Evolutionary conservation across 768 basidiomycete genomes (phyloP), one percentile per base, ranked within the genome.

Genomic region (Trametes elegans): DNA sequence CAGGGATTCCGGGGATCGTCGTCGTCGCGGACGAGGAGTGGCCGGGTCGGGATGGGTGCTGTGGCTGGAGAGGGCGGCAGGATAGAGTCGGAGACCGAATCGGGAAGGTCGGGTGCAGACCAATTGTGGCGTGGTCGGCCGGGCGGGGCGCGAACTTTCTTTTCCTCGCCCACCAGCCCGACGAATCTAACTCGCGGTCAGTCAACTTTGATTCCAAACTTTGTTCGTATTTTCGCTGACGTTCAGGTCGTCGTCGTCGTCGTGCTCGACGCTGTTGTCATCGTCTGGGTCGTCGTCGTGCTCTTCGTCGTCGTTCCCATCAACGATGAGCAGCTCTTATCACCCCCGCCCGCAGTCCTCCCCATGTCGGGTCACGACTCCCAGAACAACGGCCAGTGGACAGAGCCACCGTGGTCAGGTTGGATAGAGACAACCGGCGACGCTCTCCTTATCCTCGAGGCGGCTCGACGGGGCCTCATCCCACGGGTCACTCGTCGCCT

Each of bases 341-440:
- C 60, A 38, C 57, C 27, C 49, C 16, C 48, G 16, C 24, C 49
- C 54, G 57, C 57, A 53, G 41, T 36, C 45, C 24, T 28, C 42
- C 36, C 49, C 57, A 59, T 59, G 57, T 59, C 57, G 41, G 52
- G 57, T 53, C 67, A 67, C 59, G 61, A 68, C 51, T 64, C 61
- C 41, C 63, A 66, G 55, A 63, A 64, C 57, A 48, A 58, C 66
- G 65, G 64, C 47, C 62, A 66, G 54, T 88, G 87, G 87, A 84
- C 87, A 19, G 90, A 92, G 67, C 93, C 93, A 0, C 93, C 93
- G 2, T 95, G 90, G 87, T 85, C 83, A 10, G 95, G 95, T 18
- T 97, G 89, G 84, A 92, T 98, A 76, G 92, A 94, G 68, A 90
- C 93, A 3, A 97, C 95, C 0, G 87, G 88, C 63, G 95, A 98